Evolutionary conservation across 108 stramenopile species (phyloP), one percentile per base, ranked within the genome.

Genomic region (Pseudonitzschia delicatissima): DNA sequence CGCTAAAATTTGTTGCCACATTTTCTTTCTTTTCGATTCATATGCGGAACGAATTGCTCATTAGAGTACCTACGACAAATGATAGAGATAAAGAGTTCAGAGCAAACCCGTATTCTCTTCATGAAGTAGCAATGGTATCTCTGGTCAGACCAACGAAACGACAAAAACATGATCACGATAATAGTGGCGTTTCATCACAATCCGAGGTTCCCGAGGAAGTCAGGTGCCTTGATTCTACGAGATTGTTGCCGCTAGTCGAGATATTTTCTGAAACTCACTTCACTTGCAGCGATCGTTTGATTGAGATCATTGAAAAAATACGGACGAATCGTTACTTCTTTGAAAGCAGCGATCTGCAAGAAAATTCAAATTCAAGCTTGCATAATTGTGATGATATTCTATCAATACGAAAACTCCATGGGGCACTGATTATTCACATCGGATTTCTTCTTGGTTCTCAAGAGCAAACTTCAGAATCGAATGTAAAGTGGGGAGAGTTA

Each of bases 361-460:
- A 12, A 15, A 28, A 55, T 33, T 12, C 15, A n/a, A 5, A 7
- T 6, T 1, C 53, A 55, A 33, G 29, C 9, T 6, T 48, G 3
- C 20, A 33, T n/a, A 29, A 33, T 28, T 33, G 31, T 27, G 26
- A 55, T 9, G 8, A 55, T 5, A 31, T 4, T 8, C 11, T 55
- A 6, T 15, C 31, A 27, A 55, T 55, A 17, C 31, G 3, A n/a
- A 55, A 55, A n/a, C 31, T 55, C 5, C 53, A 55, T 17, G 1
- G 53, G 31, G 31, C 7, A 6, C 32, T 55, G 9, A 32, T 55
- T 55, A 27, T 55, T 33, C n/a, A 33, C 17, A 27, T 55, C 15
- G 53, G 53, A 33, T 55, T 55, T 33, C n/a, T 55, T 27, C 53
- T 55, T 12, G 53, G 31, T 55, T 55, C 53, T 7, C 31, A 31